Evolutionary conservation across 352 stramenopile genomes (phyloP).

Genomic region (Globisporangium mamillatum): DNA sequence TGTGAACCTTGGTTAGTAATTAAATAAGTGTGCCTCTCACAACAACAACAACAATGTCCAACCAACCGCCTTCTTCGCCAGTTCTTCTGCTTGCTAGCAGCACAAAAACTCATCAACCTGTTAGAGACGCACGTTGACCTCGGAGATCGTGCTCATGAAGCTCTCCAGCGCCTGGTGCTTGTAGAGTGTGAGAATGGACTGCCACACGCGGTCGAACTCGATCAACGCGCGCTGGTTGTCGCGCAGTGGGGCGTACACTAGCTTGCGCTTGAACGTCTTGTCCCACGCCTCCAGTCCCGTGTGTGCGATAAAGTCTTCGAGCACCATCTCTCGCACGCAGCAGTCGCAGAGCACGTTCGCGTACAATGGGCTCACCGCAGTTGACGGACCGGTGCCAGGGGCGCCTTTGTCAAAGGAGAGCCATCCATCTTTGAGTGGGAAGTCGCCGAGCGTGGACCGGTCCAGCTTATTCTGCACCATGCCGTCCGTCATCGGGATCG

Average conservation of each 20-base stretch:
- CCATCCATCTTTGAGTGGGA: slow-evolving; percentile 17
- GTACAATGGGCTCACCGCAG: background rate
- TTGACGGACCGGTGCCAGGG: background rate
- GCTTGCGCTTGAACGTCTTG: slow-evolving; percentile 13
- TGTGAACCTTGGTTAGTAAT: background rate
- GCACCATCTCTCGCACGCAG: slow-evolving; percentile 6
- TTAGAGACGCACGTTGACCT: background rate
- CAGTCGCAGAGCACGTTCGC: slow-evolving; percentile 13
- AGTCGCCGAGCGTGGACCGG: background rate
- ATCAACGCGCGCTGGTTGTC: slow-evolving; percentile 9
- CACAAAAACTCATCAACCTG: background rate
- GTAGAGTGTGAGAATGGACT: slow-evolving; percentile 12
- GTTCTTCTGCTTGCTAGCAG: background rate
- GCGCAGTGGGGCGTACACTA: slow-evolving; percentile 13
- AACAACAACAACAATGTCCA: background rate
- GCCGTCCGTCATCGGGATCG: slow-evolving; percentile 5
- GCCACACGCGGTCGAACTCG: slow-evolving; percentile 15
- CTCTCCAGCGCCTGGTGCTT: slow-evolving; percentile 5
- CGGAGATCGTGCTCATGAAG: background rate
- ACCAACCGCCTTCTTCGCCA: background rate
- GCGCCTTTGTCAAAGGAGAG: slow-evolving; percentile 4
- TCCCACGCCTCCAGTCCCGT: background rate
- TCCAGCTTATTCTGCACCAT: slow-evolving; percentile 12
- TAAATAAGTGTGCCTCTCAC: background rate
- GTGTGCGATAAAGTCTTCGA: slow-evolving; percentile 13